These are phyloP conservation scores for Tanacetum coccineum DNA, from an alignment of 129 eudicot species.

Conservation along the genomic window DNA sequence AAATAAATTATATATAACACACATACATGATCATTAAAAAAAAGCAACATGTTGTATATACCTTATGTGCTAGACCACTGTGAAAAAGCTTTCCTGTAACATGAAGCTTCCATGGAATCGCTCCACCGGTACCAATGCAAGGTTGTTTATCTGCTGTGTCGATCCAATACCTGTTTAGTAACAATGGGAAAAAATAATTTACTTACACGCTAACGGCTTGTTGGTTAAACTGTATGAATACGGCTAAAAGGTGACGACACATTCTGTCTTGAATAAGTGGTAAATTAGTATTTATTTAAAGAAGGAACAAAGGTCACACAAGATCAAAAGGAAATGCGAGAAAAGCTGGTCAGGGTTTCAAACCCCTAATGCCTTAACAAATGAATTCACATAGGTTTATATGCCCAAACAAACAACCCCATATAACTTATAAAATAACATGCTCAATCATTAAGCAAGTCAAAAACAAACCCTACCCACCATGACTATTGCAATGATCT, in stretches of 20 bases:
- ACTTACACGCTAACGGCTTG: neutral
- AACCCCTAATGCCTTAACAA: neutral
- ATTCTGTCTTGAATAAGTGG: too few relatives aligned
- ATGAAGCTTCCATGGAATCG: constrained; percentile 88
- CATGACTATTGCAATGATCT: neutral
- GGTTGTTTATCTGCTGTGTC: constrained; percentile 99
- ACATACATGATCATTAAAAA: neutral
- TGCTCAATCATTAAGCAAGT: too few relatives aligned
- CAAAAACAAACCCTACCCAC: too few relatives aligned
- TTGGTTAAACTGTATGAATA: neutral
- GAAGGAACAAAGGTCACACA: neutral
- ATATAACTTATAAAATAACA: too few relatives aligned
- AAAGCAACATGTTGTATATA: constrained; percentile 18
- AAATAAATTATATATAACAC: neutral
- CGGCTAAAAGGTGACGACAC: too few relatives aligned
- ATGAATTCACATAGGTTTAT: neutral
- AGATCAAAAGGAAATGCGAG: neutral
- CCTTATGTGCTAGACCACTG: constrained; percentile 95
- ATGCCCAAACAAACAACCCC: neutral
- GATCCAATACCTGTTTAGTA: constrained; percentile 69
- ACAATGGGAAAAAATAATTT: neutral
- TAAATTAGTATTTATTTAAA: neutral
- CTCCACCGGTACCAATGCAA: constrained; percentile 98
- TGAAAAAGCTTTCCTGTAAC: constrained; percentile 89
- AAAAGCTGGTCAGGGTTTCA: neutral